These are phyloP conservation scores for Eucalyptus melliodora DNA, from an alignment of 345 rosid genomes.

Conservation along the genomic window DNA sequence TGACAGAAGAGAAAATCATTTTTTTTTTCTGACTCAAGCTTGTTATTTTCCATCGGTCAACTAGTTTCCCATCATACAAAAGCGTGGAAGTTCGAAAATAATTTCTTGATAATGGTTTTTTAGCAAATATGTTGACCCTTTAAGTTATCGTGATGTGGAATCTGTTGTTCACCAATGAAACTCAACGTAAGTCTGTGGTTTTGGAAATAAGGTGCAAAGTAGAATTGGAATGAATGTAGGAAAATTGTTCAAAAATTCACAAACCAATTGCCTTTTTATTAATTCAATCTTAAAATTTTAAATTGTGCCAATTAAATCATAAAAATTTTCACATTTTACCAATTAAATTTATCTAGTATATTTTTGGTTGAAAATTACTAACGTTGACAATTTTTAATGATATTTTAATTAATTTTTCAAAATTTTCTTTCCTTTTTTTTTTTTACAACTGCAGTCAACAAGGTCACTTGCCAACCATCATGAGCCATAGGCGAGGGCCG, in stretches of 20 bases:
- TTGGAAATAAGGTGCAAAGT: neutral
- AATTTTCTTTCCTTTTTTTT: too few relatives aligned
- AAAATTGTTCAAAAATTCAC: too few relatives aligned
- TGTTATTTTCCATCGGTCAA: neutral
- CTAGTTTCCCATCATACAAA: neutral
- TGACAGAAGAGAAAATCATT: neutral
- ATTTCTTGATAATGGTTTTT: neutral
- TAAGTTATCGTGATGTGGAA: neutral
- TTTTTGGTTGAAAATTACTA: too few relatives aligned
- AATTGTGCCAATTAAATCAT: too few relatives aligned
- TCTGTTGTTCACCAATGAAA: neutral
- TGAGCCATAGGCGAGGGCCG: neutral
- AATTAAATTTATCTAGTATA: too few relatives aligned
- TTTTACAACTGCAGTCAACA: accelerated
- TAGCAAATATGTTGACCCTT: neutral
- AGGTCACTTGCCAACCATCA: neutral
- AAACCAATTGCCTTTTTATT: too few relatives aligned
- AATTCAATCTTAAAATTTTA: too few relatives aligned
- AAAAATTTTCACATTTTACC: accelerated
- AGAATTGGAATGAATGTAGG: neutral
- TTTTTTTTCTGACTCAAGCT: neutral
- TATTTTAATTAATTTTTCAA: too few relatives aligned
- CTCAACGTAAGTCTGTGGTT: neutral
- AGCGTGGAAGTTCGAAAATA: neutral
- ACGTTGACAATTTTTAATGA: too few relatives aligned